These are phyloP conservation scores for Whalleya microplaca DNA, from an alignment of 2,329 filamentous ascomycete genomes.

Conservation along the genomic window DNA sequence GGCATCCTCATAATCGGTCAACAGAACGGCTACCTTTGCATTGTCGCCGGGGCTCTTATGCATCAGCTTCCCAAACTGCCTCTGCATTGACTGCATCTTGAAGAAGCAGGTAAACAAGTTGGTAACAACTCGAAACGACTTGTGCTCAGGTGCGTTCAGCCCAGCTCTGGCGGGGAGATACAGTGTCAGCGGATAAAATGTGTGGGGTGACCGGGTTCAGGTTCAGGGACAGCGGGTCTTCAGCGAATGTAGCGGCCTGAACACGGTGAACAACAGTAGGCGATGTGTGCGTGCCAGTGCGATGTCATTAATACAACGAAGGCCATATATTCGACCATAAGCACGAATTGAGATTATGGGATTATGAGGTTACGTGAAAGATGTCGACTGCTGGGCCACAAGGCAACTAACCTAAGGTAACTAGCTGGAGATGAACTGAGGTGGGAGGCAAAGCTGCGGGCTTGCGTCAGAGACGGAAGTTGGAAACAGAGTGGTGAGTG, in stretches of 20 bases:
- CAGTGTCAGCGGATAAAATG: no score
- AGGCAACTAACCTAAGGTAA: background rate
- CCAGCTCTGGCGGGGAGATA: background rate
- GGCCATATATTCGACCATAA: background rate
- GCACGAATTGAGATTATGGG: background rate
- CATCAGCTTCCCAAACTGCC: constrained; percentile 74
- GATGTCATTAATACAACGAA: background rate
- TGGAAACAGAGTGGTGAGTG: background rate
- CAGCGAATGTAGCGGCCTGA: background rate
- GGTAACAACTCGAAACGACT: background rate
- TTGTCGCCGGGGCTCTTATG: constrained; percentile 72
- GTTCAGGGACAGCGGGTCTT: background rate
- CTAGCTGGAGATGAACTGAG: background rate
- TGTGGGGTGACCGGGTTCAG: background rate
- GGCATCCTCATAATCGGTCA: constrained; percentile 81
- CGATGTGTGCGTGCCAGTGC: no score
- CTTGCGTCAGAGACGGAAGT: background rate
- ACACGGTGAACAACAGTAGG: background rate
- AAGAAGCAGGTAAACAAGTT: background rate
- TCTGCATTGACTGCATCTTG: constrained; percentile 72
- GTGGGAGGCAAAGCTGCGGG: background rate
- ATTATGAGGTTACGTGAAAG: background rate
- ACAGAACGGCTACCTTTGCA: constrained; percentile 72
- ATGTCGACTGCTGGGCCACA: background rate
- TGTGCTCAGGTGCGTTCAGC: background rate